Evolutionary conservation across 1,284 basidiomycete genomes (phyloP), one percentile per base, ranked within the genome.

Genomic region (Pterulicium gracile): DNA sequence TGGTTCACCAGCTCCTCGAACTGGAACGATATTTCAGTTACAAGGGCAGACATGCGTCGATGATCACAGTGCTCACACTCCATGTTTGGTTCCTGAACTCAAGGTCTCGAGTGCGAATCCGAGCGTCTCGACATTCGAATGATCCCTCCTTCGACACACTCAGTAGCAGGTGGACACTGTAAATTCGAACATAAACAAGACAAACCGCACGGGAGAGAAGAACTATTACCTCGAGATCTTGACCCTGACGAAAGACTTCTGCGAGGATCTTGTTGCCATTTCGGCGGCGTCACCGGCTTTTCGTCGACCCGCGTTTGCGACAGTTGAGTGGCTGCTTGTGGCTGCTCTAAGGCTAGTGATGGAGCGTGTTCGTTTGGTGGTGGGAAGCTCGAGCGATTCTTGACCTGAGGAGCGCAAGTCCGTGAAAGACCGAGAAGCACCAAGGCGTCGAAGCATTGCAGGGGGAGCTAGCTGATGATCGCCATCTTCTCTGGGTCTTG

Each of bases 61-160:
- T 44, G 34, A 22, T 45, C 46, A 19, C 18, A 50, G 27, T 17
- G 60, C 83, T 54, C 61, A 88, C 85, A 62, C 85, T 88, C 78
- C 81, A 91, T 0, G 90, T 92, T 61, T 89, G 82, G 60, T 94
- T 91, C 52, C 79, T 76, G 62, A 91, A 94, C 56, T 86, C 81
- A 43, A 96, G 63, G 47, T 80, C 77, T 45, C 81, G 71, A 5
- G 83, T 87, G 49, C 73, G 74, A 56, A 87, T 85, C 21, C 74
- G 75, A 14, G 82, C 84, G 52, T 87, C 81, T 24, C 75, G 77
- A 51, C 78, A 85, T 49, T 82, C 76, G 53, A 86, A 83, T 0
- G 81, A 83, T 35, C 76, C 77, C 47, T 77, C 78, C 58, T 82
- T 85, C 58, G 75, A 70, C 48, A 86, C 75, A 52, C 82, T 87